These are phyloP conservation scores for Scenedesmus sp. DNA, from an alignment of 163 green algal genomes.

Conservation along the genomic window DNA sequence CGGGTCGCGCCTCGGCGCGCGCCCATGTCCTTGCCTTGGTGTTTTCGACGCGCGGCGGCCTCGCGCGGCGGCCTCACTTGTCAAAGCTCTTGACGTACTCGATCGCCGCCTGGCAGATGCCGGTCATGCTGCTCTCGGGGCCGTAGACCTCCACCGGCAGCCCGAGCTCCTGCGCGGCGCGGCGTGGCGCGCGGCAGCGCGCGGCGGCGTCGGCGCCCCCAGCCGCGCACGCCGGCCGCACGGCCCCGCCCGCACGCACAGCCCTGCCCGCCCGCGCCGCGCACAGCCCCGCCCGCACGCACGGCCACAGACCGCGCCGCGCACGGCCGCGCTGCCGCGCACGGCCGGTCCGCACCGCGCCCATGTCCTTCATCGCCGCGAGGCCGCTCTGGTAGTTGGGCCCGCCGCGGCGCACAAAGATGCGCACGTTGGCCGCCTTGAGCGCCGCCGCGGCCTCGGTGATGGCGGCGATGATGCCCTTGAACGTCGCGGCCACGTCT, in stretches of 20 bases:
- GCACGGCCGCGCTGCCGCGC: constrained; percentile 5
- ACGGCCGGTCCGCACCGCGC: too few relatives aligned
- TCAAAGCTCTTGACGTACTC: constrained; percentile 70
- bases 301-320: too few relatives aligned
- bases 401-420: constrained; percentile 89
- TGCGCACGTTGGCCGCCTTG: constrained; percentile 79
- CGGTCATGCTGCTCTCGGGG: constrained; percentile 91
- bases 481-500: constrained; percentile 94
- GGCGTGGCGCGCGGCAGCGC: too few relatives aligned
- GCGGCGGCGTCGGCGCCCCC: too few relatives aligned
- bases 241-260: too few relatives aligned
- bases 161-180: too few relatives aligned
- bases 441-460: constrained; percentile 60
- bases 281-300: too few relatives aligned
- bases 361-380: constrained; percentile 80
- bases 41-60: too few relatives aligned
- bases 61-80: neutral
- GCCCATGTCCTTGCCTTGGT: too few relatives aligned
- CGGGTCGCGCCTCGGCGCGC: too few relatives aligned
- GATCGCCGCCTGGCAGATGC: constrained; percentile 89
- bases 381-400: constrained; percentile 92
- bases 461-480: constrained; percentile 89
- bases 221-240: too few relatives aligned
- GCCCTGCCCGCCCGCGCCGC: too few relatives aligned
- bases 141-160: constrained; percentile 75